Conservation (phyloP, 2,329 filamentous ascomycete genomes). For the Aureobasidium namibiae region DNA sequence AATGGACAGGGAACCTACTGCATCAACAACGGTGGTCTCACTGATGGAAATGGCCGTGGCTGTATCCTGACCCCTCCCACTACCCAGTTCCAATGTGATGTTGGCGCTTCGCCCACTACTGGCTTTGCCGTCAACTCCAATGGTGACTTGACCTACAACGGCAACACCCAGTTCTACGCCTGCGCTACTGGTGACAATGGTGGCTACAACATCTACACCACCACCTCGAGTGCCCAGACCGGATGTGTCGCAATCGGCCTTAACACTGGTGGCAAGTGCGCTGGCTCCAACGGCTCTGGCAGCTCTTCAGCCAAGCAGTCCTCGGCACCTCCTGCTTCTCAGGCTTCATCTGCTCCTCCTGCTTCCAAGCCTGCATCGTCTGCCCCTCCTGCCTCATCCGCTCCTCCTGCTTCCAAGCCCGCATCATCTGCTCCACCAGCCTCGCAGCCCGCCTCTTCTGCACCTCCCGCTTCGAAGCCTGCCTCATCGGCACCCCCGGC, state of each 20-base stretch:
- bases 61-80: slow-evolving; percentile 55
- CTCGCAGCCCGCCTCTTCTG: not conserved
- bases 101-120: slow-evolving; percentile 28
- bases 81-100: slow-evolving; percentile 53
- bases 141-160: slow-evolving; percentile 44
- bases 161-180: slow-evolving; percentile 47
- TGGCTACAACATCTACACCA: slow-evolving; percentile 35
- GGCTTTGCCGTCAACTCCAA: slow-evolving; percentile 48
- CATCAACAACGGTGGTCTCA: slow-evolving; percentile 44
- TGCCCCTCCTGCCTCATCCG: not conserved
- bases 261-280: slow-evolving; percentile 19
- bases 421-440: not conserved
- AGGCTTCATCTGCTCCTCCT: not conserved
- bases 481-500: not conserved
- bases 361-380: not conserved
- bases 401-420: not conserved
- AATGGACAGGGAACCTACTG: slow-evolving; percentile 39
- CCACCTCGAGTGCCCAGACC: slow-evolving; percentile 15
- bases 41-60: slow-evolving; percentile 47
- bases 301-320: slow-evolving; percentile 5
- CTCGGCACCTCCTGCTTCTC: slow-evolving; percentile 7
- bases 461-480: not conserved
- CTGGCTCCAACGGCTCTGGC: not conserved
- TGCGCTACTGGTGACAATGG: slow-evolving; percentile 48
- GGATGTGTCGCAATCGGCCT: slow-evolving; percentile 17